Base-by-base conservation (phyloP, 192 early-diverging fungal genomes). In the Coemansia sp. region DNA sequence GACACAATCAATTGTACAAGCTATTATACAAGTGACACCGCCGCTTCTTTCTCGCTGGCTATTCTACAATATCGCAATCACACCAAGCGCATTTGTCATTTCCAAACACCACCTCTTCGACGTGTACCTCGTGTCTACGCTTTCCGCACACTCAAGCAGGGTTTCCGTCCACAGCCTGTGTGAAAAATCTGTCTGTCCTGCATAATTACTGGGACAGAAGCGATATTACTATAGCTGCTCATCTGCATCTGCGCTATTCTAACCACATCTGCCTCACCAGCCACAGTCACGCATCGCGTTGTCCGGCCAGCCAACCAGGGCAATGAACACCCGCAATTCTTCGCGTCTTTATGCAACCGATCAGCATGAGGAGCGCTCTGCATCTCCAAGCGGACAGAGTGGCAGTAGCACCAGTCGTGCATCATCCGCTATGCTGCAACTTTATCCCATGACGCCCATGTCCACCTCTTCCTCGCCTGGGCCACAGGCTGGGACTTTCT, bases 321-420 rank as follows among this genome's bases (percentile, higher is more conserved):
- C 59, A 53, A 75, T 75, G 74, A 51, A 33, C 37, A 49, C 62
- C 21, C 64, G 66, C 43, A 23, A 51, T 51, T 13, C 48, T 8
- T 51, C 43, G 43, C 18, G 18, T 13, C 43, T 15, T 21, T 63
- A 70, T 75, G 73, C 73, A 69, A 65, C 59, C 73, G 73, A 75
- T 75, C 73, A 75, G 64, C 48, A 62, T 66, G 59, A 53, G 40
- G 65, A 68, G 42, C 58, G 66, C 40, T 46, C 55, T 57, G 35
- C 40, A 13, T 53, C 48, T 51, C 48, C 48, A 51, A 51, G 25
- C 25, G 48, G 48, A 26, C 48, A 51, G 48, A 51, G 48, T 15
- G 26, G 48, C 23, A 26, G 48, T 23, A 51, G 48, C 48, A 26
- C 12, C 31, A 57, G 55, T 18, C 55, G 55, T 26, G 29, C 55